phyloP scores from a whole-genome alignment of 129 eudicot species.

The Artemisia tridentata region DNA sequence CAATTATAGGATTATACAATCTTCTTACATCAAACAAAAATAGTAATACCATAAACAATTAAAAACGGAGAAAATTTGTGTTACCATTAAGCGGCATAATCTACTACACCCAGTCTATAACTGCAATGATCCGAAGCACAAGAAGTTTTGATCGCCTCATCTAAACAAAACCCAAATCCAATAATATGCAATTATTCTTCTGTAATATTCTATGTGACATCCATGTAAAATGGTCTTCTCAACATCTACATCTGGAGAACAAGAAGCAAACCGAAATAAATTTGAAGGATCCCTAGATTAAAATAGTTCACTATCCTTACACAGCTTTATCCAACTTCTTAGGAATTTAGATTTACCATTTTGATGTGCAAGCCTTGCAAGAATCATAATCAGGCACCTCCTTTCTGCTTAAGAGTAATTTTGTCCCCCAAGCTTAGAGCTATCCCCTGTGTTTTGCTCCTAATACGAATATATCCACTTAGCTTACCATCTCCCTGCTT shows the following conservation, averaged over 20 bases:
- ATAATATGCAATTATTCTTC: constrained; percentile 21
- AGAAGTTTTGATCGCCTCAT: constrained; percentile 10
- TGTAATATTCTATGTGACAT: constrained; percentile 19
- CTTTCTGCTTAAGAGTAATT: constrained; percentile 96
- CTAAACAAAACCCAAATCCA: constrained; percentile 21
- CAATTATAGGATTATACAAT: constrained; percentile 9
- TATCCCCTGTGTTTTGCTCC: constrained; percentile 98
- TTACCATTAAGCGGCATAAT: too few relatives aligned
- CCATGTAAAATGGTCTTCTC: neutral
- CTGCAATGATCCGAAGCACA: constrained; percentile 14
- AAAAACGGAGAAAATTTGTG: neutral
- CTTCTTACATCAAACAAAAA: constrained; percentile 15
- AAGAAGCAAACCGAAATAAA: neutral
- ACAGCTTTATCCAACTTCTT: neutral
- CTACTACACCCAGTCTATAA: constrained; percentile 5
- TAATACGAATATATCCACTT: constrained; percentile 88
- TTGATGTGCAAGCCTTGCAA: neutral
- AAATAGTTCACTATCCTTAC: neutral
- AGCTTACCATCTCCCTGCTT: constrained; percentile 85
- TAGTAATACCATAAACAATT: constrained; percentile 10
- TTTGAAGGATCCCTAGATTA: neutral
- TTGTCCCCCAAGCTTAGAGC: constrained; percentile 97
- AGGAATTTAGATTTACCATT: constrained; percentile 8
- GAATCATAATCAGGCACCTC: constrained; percentile 54
- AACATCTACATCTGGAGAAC: neutral